Base-by-base conservation (phyloP, 2,329 filamentous ascomycete genomes). In the Colletotrichum sp. region DNA sequence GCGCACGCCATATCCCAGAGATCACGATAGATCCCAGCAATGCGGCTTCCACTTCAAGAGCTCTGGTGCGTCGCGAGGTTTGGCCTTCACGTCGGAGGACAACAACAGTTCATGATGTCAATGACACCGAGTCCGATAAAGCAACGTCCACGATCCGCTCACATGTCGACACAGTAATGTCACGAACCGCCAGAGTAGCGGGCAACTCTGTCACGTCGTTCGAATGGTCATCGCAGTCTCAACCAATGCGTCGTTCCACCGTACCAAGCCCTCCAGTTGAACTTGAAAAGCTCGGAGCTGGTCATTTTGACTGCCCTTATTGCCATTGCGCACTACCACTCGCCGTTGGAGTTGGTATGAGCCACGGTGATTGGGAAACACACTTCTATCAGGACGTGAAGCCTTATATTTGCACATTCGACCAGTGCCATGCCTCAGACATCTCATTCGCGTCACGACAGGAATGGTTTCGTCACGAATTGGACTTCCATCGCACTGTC, bases 391-490 rank as follows among this genome's bases (percentile, higher is more conserved):
- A 63, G 34, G 60, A 63, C 13, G n/a, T 36, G 32, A 63, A 63
- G 30, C 60, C 60, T 0, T 63, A 63, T 7, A 63, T 63, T 3
- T 63, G 60, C 30, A 63, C 60, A 4, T 21, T 34, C 8, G 28
- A 2, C 12, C 6, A 0, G 4, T 30, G 26, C 2, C 6, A 10
- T 24, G 1, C 10, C 18, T 12, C 28, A 8, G 12, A 18, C 24
- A 3, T 63, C 24, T 21, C 16, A 5, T 63, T 63, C 5, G 32
- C 60, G 6, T 63, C 60, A 13, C 24, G 60, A 6, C 28, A 63
- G 21, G 60, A 63, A 34, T 63, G 60, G 60, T 63, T 63, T 24
- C 60, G 60, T 12, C 60, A 63, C n/a, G 60, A 63, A 12, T 12
- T 63, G 1, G 60, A 36, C 21, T 63, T 63, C 7, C 60, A 63